Evolutionary conservation across 1,139 yeast species (phyloP).

Genomic region (Barnettozyma hawaiiensis): DNA sequence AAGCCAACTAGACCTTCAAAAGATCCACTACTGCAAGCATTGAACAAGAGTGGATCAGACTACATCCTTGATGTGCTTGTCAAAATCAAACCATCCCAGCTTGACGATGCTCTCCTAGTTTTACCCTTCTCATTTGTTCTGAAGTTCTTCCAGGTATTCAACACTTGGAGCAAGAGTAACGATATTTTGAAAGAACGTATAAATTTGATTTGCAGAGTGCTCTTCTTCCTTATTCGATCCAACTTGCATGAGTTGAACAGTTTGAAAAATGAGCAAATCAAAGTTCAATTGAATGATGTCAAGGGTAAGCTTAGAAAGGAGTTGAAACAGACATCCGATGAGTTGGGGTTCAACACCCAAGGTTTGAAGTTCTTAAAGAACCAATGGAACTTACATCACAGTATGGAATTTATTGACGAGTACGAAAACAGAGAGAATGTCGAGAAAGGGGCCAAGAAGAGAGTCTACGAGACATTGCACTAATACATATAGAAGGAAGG

Average conservation of each 20-base stretch:
- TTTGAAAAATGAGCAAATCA: constrained; percentile 58
- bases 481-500: no score
- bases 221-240: constrained; percentile 65
- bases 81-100: constrained; percentile 73
- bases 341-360: constrained; percentile 81
- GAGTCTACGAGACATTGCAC: constrained; percentile 47
- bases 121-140: constrained; percentile 83
- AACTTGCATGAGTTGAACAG: constrained; percentile 72
- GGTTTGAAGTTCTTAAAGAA: constrained; percentile 69
- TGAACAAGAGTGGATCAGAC: constrained; percentile 65
- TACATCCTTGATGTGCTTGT: constrained; percentile 69
- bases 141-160: constrained; percentile 64
- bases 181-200: constrained; percentile 43
- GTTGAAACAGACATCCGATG: constrained; percentile 46
- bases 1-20: constrained; percentile 57
- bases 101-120: constrained; percentile 88
- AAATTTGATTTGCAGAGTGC: constrained; percentile 63
- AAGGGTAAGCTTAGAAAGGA: constrained; percentile 51
- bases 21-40: constrained; percentile 66
- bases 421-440: constrained; percentile 50
- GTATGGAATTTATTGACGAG: constrained; percentile 68
- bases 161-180: constrained; percentile 60
- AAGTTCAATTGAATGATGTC: constrained; percentile 53
- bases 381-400: constrained; percentile 78
- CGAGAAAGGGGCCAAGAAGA: constrained; percentile 56